These are phyloP conservation scores for Madurella mycetomatis DNA, from an alignment of 2,329 filamentous ascomycete genomes.

Conservation along the genomic window DNA sequence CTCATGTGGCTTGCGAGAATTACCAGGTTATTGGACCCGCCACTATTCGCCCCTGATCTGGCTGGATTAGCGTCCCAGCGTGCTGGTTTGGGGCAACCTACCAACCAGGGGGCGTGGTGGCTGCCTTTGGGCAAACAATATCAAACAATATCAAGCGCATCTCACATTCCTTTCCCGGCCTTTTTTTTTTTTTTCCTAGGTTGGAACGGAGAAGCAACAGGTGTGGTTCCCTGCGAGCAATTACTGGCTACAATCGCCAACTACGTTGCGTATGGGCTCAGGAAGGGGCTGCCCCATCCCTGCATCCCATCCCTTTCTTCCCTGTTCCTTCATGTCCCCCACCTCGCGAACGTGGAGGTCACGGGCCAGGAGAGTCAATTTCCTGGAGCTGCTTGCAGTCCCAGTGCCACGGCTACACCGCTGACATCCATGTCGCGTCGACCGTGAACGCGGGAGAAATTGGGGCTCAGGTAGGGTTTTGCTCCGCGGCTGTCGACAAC, in stretches of 20 bases:
- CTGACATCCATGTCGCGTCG: conserved; percentile 6
- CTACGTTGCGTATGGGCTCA: too few species aligned
- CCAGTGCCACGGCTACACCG: conserved; percentile 16
- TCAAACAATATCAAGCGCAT: neutral
- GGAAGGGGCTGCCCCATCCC: too few species aligned
- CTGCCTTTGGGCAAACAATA: neutral
- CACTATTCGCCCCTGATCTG: too few species aligned
- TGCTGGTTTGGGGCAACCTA: neutral
- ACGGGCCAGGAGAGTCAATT: conserved; percentile 2
- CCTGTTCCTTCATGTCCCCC: too few species aligned
- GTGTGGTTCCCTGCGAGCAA: too few species aligned
- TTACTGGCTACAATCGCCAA: too few species aligned
- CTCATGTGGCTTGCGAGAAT: neutral
- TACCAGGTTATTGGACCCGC: neutral
- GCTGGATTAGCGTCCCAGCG: neutral
- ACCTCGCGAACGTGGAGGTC: too few species aligned
- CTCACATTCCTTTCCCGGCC: neutral
- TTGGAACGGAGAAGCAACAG: too few species aligned
- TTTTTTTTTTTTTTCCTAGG: too few species aligned
- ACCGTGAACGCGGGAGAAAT: conserved; percentile 12
- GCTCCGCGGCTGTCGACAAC: neutral
- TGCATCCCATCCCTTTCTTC: too few species aligned
- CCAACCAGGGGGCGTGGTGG: neutral
- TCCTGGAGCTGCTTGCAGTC: conserved; percentile 1
- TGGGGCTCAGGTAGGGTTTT: neutral